Percentiles rank a stretch among this genome's conserved stretches.
Evolutionary conservation across 768 basidiomycete genomes (phyloP).

Genomic region (Artomyces pyxidatus): DNA sequence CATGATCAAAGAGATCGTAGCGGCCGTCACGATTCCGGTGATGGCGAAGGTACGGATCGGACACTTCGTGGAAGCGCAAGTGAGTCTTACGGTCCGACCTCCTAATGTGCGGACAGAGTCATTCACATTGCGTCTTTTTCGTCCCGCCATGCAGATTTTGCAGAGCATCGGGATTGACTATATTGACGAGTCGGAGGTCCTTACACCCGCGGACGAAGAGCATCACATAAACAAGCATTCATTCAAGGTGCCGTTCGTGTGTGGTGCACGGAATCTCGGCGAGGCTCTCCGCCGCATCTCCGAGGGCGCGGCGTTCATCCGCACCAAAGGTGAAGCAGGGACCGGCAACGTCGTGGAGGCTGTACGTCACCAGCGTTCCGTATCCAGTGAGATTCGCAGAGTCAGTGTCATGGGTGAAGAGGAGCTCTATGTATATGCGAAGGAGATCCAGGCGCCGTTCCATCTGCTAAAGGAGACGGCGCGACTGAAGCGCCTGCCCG

Average conservation of each 20-base stretch:
- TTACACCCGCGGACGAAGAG: slow-evolving; percentile 94
- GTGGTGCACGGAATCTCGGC: slow-evolving; percentile 90
- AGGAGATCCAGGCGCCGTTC: slow-evolving; percentile 88
- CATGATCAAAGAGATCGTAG: slow-evolving; percentile 95
- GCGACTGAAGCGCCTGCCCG: slow-evolving; percentile 85
- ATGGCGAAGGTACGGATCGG: slow-evolving; percentile 97
- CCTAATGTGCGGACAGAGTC: background rate
- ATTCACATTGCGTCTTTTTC: background rate
- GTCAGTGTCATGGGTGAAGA: slow-evolving; percentile 89
- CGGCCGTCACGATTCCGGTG: slow-evolving; percentile 92
- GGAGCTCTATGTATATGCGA: slow-evolving; percentile 89
- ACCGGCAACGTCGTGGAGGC: slow-evolving; percentile 91
- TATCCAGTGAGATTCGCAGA: slow-evolving; percentile 77
- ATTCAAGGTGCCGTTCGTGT: slow-evolving; percentile 94
- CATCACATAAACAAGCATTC: slow-evolving; percentile 95
- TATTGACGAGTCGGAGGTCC: slow-evolving; percentile 90
- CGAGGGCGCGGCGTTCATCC: slow-evolving; percentile 97
- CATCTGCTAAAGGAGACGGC: slow-evolving; percentile 95
- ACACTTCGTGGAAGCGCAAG: slow-evolving; percentile 95
- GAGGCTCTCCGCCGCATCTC: slow-evolving; percentile 94
- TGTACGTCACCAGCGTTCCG: slow-evolving; percentile 82
- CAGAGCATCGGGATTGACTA: slow-evolving; percentile 95
- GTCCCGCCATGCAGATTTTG: slow-evolving; percentile 56
- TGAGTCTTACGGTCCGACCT: slow-evolving; percentile 21
- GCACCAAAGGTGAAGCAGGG: slow-evolving; percentile 91